Evolutionary conservation across 1,284 basidiomycete species (phyloP).

Genomic region (Cutaneotrichosporon arboriforme): DNA sequence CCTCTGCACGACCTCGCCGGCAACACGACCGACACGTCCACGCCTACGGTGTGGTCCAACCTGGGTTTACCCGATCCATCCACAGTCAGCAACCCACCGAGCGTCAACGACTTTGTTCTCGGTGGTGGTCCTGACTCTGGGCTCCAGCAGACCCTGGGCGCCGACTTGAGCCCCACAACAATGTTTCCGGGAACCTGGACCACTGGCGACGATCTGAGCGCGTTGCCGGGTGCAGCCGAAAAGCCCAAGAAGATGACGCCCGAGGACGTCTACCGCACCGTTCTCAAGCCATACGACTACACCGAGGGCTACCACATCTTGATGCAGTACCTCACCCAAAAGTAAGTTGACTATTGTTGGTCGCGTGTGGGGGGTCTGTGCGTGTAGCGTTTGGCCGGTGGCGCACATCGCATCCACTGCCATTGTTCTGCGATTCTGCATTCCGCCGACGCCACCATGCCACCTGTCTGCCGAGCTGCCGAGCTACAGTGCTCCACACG

Average conservation of each 20-base stretch:
- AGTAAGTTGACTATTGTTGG: constrained; percentile 52
- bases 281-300: constrained; percentile 56
- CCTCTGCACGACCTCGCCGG: constrained; percentile 19
- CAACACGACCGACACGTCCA: constrained; percentile 14
- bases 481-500: no score
- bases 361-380: no score
- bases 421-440: no score
- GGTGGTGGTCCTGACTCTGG: neutral
- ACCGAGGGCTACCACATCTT: constrained; percentile 90
- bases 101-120: neutral
- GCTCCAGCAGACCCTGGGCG: constrained; percentile 5
- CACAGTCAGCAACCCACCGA: neutral
- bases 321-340: constrained; percentile 80
- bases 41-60: constrained; percentile 18
- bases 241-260: constrained; percentile 16
- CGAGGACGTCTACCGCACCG: constrained; percentile 16
- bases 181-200: constrained; percentile 3
- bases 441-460: neutral
- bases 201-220: neutral
- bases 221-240: neutral
- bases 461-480: constrained; percentile 19
- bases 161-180: constrained; percentile 6
- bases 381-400: no score
- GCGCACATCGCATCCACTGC: no score
- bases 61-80: constrained; percentile 13